Evolutionary conservation across 331 rosid species (phyloP), one percentile per base, ranked within the genome.

Genomic region (Spiraea crenata): DNA sequence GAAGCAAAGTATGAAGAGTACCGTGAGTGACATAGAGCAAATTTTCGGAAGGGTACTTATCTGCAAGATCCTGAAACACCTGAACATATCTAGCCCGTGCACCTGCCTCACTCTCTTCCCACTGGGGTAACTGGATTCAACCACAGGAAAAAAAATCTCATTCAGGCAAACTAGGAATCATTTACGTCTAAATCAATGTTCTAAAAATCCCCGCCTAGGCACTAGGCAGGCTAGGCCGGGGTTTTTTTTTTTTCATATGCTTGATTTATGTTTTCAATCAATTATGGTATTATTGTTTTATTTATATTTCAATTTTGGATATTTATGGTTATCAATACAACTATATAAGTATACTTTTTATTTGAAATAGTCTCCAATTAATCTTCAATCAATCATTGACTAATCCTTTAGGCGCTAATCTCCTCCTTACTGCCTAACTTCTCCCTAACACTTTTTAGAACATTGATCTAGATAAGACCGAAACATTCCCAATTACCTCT

Each of bases 21-120:
- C 99, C 99, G 34, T 91, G 99, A 48, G 96, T 91, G 64, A 93
- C 83, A 54, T 85, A 87, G 39, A 93, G 85, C 80, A 93, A 85
- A 75, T 91, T 93, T 64, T 93, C 81, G 1, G 73, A 56, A 9
- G 92, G 92, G 73, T 79, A 82, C 62, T 83, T 85, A 74, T 93
- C 87, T 2, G 97, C 95, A 68, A 91, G 95, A 38, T 77, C 82
- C 82, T 83, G 72, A 60, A 90, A 42, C 59, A 83, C 49, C 19
- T 83, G 67, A 31, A 73, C 77, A 73, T 85, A 93, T 84, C 99
- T 83, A 13, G 56, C 69, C 68, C 84, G 82, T 57, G 97, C 71
- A 44, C 17, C 62, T 9, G 3, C 31, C 71, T 52, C 65, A 5
- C 90, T 40, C 74, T 88, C 99, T 59, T 67, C 90, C 97, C 97